A percentile compares a stretch with the other conserved stretches of the same genome.
Conservation (phyloP, 305 asterid species). For the Fraxinus albicans region DNA sequence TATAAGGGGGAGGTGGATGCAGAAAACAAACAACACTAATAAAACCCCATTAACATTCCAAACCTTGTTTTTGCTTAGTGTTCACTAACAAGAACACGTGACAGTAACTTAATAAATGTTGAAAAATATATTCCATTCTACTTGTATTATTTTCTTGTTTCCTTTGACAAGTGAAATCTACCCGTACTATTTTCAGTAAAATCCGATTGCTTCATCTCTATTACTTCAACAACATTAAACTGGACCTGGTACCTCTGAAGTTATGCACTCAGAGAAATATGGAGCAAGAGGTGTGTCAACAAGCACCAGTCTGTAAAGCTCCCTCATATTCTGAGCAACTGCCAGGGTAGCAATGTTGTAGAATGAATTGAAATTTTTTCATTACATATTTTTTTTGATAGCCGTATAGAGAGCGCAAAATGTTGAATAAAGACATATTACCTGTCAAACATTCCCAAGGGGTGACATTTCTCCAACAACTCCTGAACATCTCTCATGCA, state of each 20-base stretch:
- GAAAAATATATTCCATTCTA: background rate
- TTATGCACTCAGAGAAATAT: slow-evolving; percentile 93
- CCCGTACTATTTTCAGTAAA: background rate
- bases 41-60: background rate
- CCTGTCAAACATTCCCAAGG: slow-evolving; percentile 99
- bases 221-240: background rate
- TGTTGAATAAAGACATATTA: slow-evolving; percentile 25
- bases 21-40: background rate
- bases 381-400: background rate
- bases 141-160: background rate
- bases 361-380: slow-evolving; percentile 9
- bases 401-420: background rate
- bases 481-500: slow-evolving; percentile 98
- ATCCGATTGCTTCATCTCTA: background rate
- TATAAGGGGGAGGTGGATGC: background rate
- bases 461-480: slow-evolving; percentile 95
- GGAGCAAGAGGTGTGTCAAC: slow-evolving; percentile 98
- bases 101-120: background rate
- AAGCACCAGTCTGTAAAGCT: slow-evolving; percentile 93
- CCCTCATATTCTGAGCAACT: slow-evolving; percentile 98
- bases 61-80: background rate
- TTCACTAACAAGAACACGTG: background rate
- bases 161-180: background rate
- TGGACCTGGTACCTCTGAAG: slow-evolving; percentile 71
- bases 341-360: slow-evolving; percentile 90